These are phyloP conservation scores for Cryptosporidium ryanae DNA, from an alignment of 169 alveolate species.

Conservation along the genomic window DNA sequence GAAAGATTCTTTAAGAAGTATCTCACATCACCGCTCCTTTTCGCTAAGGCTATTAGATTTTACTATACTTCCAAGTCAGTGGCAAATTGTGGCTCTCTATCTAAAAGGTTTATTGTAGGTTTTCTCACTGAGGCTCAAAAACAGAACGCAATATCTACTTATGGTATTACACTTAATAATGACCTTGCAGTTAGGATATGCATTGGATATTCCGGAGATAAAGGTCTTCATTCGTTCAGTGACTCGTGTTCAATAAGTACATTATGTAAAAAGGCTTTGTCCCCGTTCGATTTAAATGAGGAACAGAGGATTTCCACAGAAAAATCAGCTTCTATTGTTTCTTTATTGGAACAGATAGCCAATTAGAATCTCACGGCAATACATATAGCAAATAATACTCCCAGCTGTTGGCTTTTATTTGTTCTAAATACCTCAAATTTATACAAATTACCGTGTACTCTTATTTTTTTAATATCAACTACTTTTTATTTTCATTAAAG, in stretches of 20 bases:
- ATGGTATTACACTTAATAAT: conserved; percentile 34
- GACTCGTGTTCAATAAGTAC: conserved; percentile 22
- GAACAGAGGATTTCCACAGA: conserved; percentile 16
- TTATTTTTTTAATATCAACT: no score
- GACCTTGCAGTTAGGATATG: conserved; percentile 38
- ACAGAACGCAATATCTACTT: conserved; percentile 51
- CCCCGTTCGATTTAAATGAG: conserved; percentile 24
- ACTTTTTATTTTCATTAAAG: no score
- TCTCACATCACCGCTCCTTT: conserved; percentile 33
- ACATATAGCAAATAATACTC: no score
- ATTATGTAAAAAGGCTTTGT: conserved; percentile 34
- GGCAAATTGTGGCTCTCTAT: conserved; percentile 48
- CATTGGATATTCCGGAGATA: conserved; percentile 31
- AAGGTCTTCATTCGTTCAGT: conserved; percentile 30
- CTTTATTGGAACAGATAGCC: conserved; percentile 35
- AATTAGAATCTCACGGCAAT: not conserved
- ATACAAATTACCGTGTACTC: no score
- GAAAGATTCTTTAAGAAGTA: conserved; percentile 60
- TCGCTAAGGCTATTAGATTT: conserved; percentile 49
- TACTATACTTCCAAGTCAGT: conserved; percentile 36
- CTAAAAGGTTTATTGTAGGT: conserved; percentile 35
- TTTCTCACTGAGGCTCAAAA: conserved; percentile 37
- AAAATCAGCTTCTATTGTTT: conserved; percentile 32
- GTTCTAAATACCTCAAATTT: no score
- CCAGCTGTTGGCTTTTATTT: no score